phyloP scores from a whole-genome alignment of 2,329 filamentous ascomycete species.

The Cladophialophora carrionii region DNA sequence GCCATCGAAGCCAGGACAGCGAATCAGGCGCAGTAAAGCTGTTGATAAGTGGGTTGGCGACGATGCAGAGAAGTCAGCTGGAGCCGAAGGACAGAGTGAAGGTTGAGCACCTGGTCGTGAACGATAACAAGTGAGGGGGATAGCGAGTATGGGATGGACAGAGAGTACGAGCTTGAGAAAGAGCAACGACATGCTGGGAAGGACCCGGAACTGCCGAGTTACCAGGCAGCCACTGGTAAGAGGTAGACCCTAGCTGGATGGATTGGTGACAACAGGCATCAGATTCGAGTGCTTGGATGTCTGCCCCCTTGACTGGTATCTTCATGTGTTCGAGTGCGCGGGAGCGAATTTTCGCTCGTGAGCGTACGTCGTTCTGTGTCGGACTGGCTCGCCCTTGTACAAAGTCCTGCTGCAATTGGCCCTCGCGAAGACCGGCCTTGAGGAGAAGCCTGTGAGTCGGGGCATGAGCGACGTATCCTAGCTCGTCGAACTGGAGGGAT shows the following conservation, averaged over 20 bases:
- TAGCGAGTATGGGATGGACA: background rate
- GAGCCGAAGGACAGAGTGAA: slow-evolving; percentile 8
- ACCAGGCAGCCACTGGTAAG: background rate
- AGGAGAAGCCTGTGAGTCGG: background rate
- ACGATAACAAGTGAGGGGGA: background rate
- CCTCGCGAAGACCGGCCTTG: background rate
- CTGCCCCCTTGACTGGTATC: background rate
- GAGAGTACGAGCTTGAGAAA: background rate
- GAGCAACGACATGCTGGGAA: background rate
- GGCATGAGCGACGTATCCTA: background rate
- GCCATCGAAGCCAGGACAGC: background rate
- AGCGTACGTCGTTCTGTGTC: background rate
- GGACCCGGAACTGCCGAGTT: background rate
- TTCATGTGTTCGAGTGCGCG: background rate
- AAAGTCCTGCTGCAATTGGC: background rate
- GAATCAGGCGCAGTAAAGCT: background rate
- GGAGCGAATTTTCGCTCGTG: background rate
- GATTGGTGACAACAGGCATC: background rate
- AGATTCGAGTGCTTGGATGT: background rate
- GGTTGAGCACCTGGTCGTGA: background rate
- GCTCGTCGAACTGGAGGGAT: background rate
- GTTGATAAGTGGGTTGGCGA: slow-evolving; percentile 13
- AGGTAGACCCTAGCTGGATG: background rate
- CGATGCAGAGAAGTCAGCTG: slow-evolving; percentile 8
- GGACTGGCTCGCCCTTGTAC: background rate